phyloP scores from a whole-genome alignment of 192 early-diverging fungal species.

The Chytriomyces confervae region DNA sequence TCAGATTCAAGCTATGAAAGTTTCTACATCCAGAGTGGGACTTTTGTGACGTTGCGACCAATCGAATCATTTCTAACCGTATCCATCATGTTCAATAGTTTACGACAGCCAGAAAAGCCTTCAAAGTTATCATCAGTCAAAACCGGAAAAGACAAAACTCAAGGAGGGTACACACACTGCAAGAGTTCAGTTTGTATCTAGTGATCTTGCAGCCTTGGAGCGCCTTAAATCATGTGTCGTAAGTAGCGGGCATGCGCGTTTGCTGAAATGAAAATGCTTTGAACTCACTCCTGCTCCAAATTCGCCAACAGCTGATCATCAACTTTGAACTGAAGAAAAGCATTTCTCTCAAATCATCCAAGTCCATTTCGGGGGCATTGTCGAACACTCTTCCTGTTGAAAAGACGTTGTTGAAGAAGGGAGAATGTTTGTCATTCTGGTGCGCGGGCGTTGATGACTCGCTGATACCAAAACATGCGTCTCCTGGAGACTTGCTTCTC shows the following conservation, averaged over 20 bases:
- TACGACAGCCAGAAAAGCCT: slow-evolving; percentile 83
- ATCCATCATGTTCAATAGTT: slow-evolving; percentile 53
- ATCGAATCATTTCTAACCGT: not conserved
- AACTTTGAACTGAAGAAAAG: slow-evolving; percentile 64
- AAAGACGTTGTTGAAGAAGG: slow-evolving; percentile 56
- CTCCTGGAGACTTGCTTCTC: slow-evolving; percentile 78
- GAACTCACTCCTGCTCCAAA: not conserved
- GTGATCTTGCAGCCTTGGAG: slow-evolving; percentile 72
- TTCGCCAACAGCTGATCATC: slow-evolving; percentile 52
- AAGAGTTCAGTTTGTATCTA: slow-evolving; percentile 77
- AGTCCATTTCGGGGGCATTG: slow-evolving; percentile 60
- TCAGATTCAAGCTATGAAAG: not conserved
- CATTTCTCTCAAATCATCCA: slow-evolving; percentile 59
- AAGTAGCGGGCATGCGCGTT: not conserved
- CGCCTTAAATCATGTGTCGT: slow-evolving; percentile 64
- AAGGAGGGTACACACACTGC: slow-evolving; percentile 83
- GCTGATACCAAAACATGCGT: slow-evolving; percentile 66
- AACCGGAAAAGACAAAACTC: slow-evolving; percentile 73
- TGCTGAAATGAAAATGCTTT: not conserved
- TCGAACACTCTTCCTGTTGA: not conserved
- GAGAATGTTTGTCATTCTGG: slow-evolving; percentile 56
- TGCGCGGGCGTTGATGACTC: slow-evolving; percentile 59
- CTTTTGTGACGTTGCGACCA: not conserved
- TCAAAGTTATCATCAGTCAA: slow-evolving; percentile 66
- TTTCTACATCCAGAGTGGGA: not conserved